These are phyloP conservation scores for Schwanniomyces occidentalis DNA, from an alignment of 805 yeast genomes.

Conservation along the genomic window DNA sequence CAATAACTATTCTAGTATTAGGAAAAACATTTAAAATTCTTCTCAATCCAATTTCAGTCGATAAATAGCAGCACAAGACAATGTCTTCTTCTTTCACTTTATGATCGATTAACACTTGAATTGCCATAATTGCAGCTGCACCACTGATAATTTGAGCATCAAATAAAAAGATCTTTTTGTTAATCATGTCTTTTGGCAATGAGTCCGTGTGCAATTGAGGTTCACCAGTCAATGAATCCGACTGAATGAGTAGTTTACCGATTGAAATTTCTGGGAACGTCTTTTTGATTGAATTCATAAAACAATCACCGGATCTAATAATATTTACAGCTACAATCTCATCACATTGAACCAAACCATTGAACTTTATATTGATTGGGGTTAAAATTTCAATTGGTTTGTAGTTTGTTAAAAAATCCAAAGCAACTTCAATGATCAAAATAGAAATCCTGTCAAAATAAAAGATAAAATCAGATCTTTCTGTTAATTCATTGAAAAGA, in stretches of 20 bases:
- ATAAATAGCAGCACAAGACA: conserved; percentile 65
- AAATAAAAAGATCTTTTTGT: conserved; percentile 59
- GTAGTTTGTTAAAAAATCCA: conserved; percentile 53
- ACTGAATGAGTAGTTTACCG: conserved; percentile 85
- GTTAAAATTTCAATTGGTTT: conserved; percentile 30
- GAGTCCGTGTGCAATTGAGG: conserved; percentile 86
- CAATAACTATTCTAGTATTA: conserved; percentile 66
- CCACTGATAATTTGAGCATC: conserved; percentile 92
- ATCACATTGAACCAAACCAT: conserved; percentile 48
- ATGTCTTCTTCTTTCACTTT: conserved; percentile 63
- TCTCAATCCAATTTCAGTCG: conserved; percentile 76
- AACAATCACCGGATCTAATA: conserved; percentile 91
- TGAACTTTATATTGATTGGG: conserved; percentile 15
- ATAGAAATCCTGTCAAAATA: conserved; percentile 83
- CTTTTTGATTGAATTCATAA: conserved; percentile 73
- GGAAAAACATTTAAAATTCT: conserved; percentile 77
- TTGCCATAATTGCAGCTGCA: conserved; percentile 93
- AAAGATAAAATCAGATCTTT: conserved; percentile 78
- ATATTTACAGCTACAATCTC: conserved; percentile 72
- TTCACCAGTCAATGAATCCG: conserved; percentile 88
- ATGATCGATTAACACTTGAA: conserved; percentile 83
- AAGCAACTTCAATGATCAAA: conserved; percentile 64
- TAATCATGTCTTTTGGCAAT: conserved; percentile 47
- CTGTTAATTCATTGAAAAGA: conserved; percentile 53
- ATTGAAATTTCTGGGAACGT: conserved; percentile 75